Evolutionary conservation across 441 rosid species (phyloP).

Genomic region (Adansonia rubrostipa): DNA sequence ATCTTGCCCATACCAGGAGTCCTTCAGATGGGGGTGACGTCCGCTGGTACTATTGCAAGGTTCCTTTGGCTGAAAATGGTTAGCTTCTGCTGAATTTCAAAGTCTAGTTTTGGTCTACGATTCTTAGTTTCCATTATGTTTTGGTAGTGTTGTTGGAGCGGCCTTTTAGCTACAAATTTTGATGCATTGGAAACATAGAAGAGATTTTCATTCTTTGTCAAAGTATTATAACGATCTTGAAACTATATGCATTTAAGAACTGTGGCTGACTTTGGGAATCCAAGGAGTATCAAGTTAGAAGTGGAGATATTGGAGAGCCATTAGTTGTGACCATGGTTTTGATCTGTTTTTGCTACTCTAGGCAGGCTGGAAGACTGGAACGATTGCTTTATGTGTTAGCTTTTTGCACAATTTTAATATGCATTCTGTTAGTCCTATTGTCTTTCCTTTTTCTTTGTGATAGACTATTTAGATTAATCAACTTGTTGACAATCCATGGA

Average conservation of each 20-base stretch:
- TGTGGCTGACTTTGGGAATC: neutral
- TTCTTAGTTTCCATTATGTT: slow-evolving; percentile 7
- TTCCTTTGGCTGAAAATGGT: slow-evolving; percentile 82
- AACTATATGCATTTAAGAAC: neutral
- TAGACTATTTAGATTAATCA: neutral
- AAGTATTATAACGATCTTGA: neutral
- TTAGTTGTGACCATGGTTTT: neutral
- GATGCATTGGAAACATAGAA: slow-evolving; percentile 5
- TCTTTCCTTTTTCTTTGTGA: neutral
- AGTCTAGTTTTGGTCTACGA: neutral
- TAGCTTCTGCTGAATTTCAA: slow-evolving; percentile 27
- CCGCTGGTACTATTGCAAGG: slow-evolving; percentile 89
- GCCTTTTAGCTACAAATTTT: neutral
- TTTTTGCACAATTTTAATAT: neutral
- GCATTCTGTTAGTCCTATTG: neutral
- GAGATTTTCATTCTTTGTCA: neutral
- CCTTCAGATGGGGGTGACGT: slow-evolving; percentile 92
- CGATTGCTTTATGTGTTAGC: neutral
- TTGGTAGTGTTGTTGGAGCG: neutral
- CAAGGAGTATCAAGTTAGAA: neutral
- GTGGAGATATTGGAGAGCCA: neutral
- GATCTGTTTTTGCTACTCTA: slow-evolving; percentile 18
- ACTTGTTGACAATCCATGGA: slow-evolving; percentile 1
- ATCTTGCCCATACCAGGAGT: slow-evolving; percentile 80
- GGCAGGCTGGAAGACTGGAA: neutral